Conservation (phyloP, 2,329 filamentous ascomycete genomes). For the Berkeleyomyces rouxiae region DNA sequence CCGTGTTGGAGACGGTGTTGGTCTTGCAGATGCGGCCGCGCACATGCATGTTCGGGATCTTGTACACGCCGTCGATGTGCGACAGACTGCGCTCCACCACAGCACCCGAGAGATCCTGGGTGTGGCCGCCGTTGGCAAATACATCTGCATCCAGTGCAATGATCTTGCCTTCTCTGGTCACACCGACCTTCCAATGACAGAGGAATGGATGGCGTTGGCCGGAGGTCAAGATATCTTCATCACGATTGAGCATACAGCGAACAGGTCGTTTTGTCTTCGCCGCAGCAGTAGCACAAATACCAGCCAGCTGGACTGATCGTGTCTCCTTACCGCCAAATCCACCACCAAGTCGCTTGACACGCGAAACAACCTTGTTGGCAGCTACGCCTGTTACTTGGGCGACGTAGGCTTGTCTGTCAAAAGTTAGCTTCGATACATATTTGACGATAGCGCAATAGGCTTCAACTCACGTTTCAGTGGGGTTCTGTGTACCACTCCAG, state of each 20-base stretch:
- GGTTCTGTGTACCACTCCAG: slow-evolving; percentile 84
- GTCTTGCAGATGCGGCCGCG: slow-evolving; percentile 80
- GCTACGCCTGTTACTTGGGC: slow-evolving; percentile 69
- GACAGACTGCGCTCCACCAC: slow-evolving; percentile 75
- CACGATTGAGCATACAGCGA: slow-evolving; percentile 86
- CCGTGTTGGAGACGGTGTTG: slow-evolving; percentile 94
- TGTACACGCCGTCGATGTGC: slow-evolving; percentile 80
- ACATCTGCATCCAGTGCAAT: slow-evolving; percentile 84
- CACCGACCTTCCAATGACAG: slow-evolving; percentile 80
- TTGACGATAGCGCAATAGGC: not conserved
- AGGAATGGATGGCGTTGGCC: slow-evolving; percentile 92
- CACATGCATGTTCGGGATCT: slow-evolving; percentile 70
- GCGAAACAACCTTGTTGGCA: slow-evolving; percentile 76
- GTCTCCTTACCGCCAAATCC: slow-evolving; percentile 96
- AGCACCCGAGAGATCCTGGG: slow-evolving; percentile 50
- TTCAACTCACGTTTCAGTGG: slow-evolving; percentile 59
- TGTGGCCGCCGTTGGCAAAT: slow-evolving; percentile 88
- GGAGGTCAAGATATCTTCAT: slow-evolving; percentile 85
- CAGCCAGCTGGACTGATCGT: slow-evolving; percentile 67
- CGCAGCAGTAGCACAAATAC: slow-evolving; percentile 70
- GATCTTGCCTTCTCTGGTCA: slow-evolving; percentile 83
- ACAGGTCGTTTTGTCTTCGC: slow-evolving; percentile 72
- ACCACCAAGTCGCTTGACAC: slow-evolving; percentile 82
- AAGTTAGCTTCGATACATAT: slow-evolving; percentile 17
- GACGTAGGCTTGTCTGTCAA: slow-evolving; percentile 66